Percentiles rank a stretch among this genome's conserved stretches.
Conservation (phyloP, 208 protist species). For the Acanthamoeba quina region DNA sequence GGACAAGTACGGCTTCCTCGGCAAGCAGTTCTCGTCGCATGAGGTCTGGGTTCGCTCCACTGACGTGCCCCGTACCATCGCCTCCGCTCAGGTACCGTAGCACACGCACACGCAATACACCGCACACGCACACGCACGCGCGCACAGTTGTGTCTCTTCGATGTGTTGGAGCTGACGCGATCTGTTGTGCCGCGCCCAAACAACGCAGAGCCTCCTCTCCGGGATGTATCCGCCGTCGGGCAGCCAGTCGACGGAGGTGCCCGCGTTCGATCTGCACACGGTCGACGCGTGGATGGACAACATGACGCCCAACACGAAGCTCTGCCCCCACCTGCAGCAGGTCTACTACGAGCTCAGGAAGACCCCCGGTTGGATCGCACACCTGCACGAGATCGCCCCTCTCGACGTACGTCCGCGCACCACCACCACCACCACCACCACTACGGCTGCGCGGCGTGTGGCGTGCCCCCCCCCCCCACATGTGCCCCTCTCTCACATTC, state of each 20-base stretch:
- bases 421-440: too few relatives aligned
- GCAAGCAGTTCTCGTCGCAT: not conserved
- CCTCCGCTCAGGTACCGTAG: not conserved
- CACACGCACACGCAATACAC: too few relatives aligned
- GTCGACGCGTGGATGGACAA: not conserved
- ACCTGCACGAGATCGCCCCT: not conserved
- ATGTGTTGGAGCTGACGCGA: too few relatives aligned
- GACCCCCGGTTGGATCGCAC: not conserved
- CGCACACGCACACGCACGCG: too few relatives aligned
- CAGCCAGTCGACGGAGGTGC: not conserved
- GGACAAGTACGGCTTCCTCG: slow-evolving; percentile 28
- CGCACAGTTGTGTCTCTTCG: too few relatives aligned
- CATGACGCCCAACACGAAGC: slow-evolving; percentile 23
- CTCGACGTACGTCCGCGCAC: not conserved
- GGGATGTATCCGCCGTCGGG: not conserved
- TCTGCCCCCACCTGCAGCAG: slow-evolving; percentile 1
- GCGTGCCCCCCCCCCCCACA: not conserved
- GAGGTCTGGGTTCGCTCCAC: slow-evolving; percentile 10
- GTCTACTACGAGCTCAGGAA: slow-evolving; percentile 1
- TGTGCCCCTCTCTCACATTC: not conserved
- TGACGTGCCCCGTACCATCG: slow-evolving; percentile 17
- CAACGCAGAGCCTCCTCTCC: not conserved
- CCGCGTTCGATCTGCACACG: not conserved
- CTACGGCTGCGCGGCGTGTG: too few relatives aligned
- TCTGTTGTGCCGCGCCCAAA: too few relatives aligned